Percentiles rank a stretch among this genome's conserved stretches.
Conservation (phyloP, 352 stramenopile genomes). For the Ophiocytium majus region DNA sequence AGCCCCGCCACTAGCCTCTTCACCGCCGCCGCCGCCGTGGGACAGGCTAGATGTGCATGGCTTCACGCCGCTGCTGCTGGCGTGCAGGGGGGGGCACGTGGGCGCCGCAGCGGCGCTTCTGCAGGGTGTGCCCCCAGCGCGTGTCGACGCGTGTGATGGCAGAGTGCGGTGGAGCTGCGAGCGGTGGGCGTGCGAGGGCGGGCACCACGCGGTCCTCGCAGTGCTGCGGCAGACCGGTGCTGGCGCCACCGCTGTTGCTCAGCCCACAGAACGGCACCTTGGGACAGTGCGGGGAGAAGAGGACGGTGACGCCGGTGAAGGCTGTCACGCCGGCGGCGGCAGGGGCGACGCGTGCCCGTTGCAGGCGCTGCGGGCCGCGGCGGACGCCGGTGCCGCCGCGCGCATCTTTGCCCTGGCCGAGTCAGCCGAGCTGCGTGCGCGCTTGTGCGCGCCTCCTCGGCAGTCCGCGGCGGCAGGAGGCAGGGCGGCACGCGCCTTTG, state of each 20-base stretch:
- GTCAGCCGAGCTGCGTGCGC: background rate
- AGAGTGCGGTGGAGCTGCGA: background rate
- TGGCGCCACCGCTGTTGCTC: background rate
- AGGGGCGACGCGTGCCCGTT: background rate
- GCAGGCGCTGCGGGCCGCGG: background rate
- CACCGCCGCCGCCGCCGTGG: no score
- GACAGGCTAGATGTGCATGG: background rate
- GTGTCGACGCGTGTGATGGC: background rate
- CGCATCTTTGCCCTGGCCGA: background rate
- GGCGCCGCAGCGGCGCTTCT: slow-evolving; percentile 23
- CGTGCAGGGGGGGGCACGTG: slow-evolving; percentile 25
- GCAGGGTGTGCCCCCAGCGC: background rate
- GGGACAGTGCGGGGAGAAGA: no score
- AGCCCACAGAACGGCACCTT: background rate
- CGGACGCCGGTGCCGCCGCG: background rate
- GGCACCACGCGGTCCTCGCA: background rate
- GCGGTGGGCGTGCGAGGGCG: background rate
- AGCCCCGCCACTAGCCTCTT: no score
- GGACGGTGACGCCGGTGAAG: background rate
- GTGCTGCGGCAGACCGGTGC: background rate
- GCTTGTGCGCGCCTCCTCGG: background rate
- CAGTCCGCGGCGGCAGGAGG: background rate
- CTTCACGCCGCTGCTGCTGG: slow-evolving; percentile 8
- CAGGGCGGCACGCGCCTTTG: background rate
- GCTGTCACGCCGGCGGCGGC: background rate